These are phyloP conservation scores for Babesia bigemina DNA, from an alignment of 169 alveolate species.

Conservation along the genomic window DNA sequence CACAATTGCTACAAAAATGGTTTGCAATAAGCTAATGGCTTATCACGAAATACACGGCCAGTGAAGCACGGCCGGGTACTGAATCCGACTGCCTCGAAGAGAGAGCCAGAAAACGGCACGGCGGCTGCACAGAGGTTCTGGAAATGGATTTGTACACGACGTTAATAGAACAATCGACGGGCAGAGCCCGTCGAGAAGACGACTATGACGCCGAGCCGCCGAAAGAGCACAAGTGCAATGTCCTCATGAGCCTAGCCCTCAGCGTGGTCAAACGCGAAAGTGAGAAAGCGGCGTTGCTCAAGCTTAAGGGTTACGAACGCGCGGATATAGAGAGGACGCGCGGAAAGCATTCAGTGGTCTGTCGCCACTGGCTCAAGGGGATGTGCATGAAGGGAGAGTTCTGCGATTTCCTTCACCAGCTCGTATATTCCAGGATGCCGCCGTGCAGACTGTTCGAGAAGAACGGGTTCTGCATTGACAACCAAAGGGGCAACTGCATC, in stretches of 20 bases:
- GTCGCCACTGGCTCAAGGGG: constrained; percentile 91
- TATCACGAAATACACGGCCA: too few species aligned
- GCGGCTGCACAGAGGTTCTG: too few species aligned
- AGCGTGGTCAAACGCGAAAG: constrained; percentile 69
- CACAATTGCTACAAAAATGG: too few species aligned
- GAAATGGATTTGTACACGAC: constrained; percentile 45
- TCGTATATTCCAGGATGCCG: constrained; percentile 87
- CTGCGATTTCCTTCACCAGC: constrained; percentile 90
- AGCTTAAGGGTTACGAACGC: constrained; percentile 77
- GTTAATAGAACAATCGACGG: constrained; percentile 17
- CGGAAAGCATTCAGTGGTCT: constrained; percentile 89
- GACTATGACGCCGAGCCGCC: neutral
- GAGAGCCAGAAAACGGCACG: too few species aligned
- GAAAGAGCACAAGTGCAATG: constrained; percentile 22
- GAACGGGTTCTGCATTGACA: constrained; percentile 84
- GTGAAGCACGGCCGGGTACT: too few species aligned
- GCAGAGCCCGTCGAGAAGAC: neutral
- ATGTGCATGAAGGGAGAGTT: constrained; percentile 92
- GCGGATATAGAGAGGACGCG: constrained; percentile 78
- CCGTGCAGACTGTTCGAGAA: constrained; percentile 83
- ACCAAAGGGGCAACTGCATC: constrained; percentile 81
- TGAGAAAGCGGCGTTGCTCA: constrained; percentile 74
- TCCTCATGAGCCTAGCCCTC: constrained; percentile 63
- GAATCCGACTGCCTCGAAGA: too few species aligned
- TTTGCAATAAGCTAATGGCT: too few species aligned